Percentiles rank a stretch among this genome's conserved stretches.
Evolutionary conservation across 1,284 basidiomycete species (phyloP).

Genomic region (Coniferiporia weirii): DNA sequence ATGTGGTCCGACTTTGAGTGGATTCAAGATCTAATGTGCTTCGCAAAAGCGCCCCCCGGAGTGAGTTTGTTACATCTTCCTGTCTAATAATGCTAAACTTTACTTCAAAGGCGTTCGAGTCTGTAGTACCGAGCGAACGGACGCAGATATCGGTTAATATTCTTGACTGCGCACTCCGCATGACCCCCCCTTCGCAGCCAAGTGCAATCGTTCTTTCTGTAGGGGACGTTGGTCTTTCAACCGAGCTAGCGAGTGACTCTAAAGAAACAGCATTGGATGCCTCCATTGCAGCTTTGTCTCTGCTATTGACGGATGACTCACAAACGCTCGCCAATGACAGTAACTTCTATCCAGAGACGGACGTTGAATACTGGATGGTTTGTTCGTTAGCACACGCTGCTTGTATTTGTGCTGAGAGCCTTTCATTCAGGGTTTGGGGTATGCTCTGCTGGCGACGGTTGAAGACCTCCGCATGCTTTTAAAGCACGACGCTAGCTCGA

Average conservation of each 20-base stretch:
- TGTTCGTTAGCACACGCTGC: slow-evolving; percentile 22
- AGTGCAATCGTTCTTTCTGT: slow-evolving; percentile 66
- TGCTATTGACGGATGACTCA: slow-evolving; percentile 65
- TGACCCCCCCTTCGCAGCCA: slow-evolving; percentile 52
- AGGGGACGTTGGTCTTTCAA: slow-evolving; percentile 61
- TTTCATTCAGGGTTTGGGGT: slow-evolving; percentile 44
- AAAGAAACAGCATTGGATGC: slow-evolving; percentile 50
- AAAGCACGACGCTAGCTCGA: slow-evolving; percentile 28
- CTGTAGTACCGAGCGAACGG: slow-evolving; percentile 87
- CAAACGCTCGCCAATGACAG: slow-evolving; percentile 16
- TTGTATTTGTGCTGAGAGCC: background rate
- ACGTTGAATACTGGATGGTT: slow-evolving; percentile 68
- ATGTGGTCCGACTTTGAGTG: slow-evolving; percentile 62
- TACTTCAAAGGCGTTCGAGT: slow-evolving; percentile 73
- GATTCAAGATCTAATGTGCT: slow-evolving; percentile 57
- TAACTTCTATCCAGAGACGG: slow-evolving; percentile 24
- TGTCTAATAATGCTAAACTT: slow-evolving; percentile 4
- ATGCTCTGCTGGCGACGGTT: slow-evolving; percentile 64
- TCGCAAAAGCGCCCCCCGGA: slow-evolving; percentile 83
- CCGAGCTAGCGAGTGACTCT: slow-evolving; percentile 66
- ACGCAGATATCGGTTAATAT: slow-evolving; percentile 66
- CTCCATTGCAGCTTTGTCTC: slow-evolving; percentile 36
- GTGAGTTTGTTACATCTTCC: slow-evolving; percentile 39
- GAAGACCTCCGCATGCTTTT: slow-evolving; percentile 41
- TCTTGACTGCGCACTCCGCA: slow-evolving; percentile 64